phyloP scores from a whole-genome alignment of 2,329 filamentous ascomycete species.

The Lasiodiplodia theobromae region DNA sequence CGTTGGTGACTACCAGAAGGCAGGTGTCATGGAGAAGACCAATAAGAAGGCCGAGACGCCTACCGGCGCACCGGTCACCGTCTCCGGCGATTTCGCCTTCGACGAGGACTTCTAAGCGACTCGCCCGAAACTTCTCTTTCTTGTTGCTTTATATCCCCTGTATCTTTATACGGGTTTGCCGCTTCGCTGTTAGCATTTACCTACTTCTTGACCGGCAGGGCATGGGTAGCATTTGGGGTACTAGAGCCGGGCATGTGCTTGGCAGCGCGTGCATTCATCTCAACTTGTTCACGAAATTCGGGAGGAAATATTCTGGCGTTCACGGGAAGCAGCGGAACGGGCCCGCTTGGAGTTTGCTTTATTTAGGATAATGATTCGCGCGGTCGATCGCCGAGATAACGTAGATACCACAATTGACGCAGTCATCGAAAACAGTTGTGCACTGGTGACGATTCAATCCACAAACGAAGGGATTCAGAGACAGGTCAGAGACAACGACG shows the following conservation, averaged over 20 bases:
- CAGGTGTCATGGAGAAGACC: constrained; percentile 94
- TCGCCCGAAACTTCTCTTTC: constrained; percentile 32
- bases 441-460: not conserved
- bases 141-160: constrained; percentile 35
- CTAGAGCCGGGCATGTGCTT: constrained; percentile 13
- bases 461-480: not conserved
- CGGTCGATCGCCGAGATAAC: constrained; percentile 13
- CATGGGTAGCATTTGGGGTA: constrained; percentile 20
- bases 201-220: constrained; percentile 29
- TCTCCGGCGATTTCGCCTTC: constrained; percentile 82
- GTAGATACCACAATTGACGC: constrained; percentile 29
- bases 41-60: constrained; percentile 66
- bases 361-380: constrained; percentile 22
- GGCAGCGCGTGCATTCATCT: constrained; percentile 21
- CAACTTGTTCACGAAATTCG: constrained; percentile 5
- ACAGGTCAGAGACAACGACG: not conserved
- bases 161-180: constrained; percentile 29
- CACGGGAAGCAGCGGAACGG: constrained; percentile 5
- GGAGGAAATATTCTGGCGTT: constrained; percentile 25
- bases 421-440: constrained; percentile 7
- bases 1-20: constrained; percentile 99
- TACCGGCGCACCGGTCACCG: constrained; percentile 51
- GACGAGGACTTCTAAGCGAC: constrained; percentile 90
- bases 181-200: constrained; percentile 37
- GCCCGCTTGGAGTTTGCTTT: constrained; percentile 29